Evolutionary conservation across 208 protist species (phyloP).

Genomic region (Endotrypanum monterogeii): DNA sequence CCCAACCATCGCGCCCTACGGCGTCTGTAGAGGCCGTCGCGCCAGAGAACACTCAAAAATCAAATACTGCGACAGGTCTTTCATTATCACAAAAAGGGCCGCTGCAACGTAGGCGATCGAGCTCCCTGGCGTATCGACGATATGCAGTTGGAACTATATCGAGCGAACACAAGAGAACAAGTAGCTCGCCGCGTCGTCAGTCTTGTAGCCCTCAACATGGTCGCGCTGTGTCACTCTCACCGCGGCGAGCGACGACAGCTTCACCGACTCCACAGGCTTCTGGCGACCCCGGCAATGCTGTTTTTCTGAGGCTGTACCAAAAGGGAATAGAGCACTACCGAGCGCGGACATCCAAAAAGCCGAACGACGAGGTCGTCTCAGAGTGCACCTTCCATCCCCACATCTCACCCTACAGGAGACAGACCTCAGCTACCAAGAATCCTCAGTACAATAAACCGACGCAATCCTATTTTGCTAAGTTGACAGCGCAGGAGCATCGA

Average conservation of each 20-base stretch:
- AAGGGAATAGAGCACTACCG: slow-evolving; percentile 33
- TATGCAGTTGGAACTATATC: slow-evolving; percentile 33
- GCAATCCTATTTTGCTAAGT: slow-evolving; percentile 58
- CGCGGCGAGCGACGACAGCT: neutral
- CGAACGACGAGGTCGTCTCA: neutral
- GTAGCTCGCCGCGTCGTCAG: neutral
- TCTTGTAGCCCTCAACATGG: neutral
- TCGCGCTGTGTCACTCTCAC: neutral
- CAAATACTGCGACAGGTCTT: neutral
- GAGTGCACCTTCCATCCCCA: slow-evolving; percentile 23
- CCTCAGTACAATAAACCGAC: slow-evolving; percentile 57
- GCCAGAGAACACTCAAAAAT: neutral
- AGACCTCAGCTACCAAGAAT: neutral
- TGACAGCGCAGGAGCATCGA: slow-evolving; percentile 18
- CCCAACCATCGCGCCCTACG: neutral
- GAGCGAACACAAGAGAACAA: slow-evolving; percentile 20
- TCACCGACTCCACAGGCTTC: neutral
- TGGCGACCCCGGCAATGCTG: neutral
- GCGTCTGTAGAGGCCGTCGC: too few relatives aligned
- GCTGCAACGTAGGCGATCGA: neutral
- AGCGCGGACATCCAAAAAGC: neutral
- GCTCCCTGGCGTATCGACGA: neutral
- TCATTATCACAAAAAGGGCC: neutral
- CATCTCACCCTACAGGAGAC: slow-evolving; percentile 10
- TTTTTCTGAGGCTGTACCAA: slow-evolving; percentile 35